Evolutionary conservation across 2,329 filamentous ascomycete genomes (phyloP), one percentile per base, ranked within the genome.

Genomic region (Penicillium sumatraense): DNA sequence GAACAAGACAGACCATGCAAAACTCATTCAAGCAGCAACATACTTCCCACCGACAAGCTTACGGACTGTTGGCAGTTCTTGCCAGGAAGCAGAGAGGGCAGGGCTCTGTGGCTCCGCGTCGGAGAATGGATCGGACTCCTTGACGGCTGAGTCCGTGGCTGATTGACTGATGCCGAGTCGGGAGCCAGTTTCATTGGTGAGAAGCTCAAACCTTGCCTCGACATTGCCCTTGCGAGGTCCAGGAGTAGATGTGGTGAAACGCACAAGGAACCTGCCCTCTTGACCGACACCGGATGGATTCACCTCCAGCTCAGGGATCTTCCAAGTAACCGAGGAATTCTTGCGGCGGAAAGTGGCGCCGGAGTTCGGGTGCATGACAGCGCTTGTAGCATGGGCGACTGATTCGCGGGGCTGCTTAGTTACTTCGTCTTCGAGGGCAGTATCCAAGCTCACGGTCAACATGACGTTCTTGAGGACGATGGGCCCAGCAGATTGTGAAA

Each of bases 201-300:
- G 71, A 20, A 89, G 78, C 70, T 96, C 92, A 86, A 93, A 97
- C 53, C 88, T 82, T 0, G 90, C 90, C 72, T 99, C 93, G 8
- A 96, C 83, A 51, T 85, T 86, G 0, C 92, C 91, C 5, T 89
- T 85, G 59, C 85, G 86, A 0, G 90, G 87, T 64, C 86, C 86
- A 49, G 85, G 81, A 21, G 85, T 85, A 29, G 93, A 88, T 0
- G 90, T 90, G 21, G 88, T 78, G 64, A 99, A 89, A 3, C 92
- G 86, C 56, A 91, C 95, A 6, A 96, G 87, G 54, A 97, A 85
- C 75, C 91, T 93, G 66, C 89, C 83, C 61, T 85, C 83, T 31
- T 78, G 72, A 27, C 77, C 74, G 47, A 58, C 33, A 6, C 58
- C 56, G 3, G 56, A 48, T 10, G 70, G 64, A 49, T 86, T 86